Conservation (phyloP, 2,329 filamentous ascomycete genomes). For the Trichoderma hamatum region DNA sequence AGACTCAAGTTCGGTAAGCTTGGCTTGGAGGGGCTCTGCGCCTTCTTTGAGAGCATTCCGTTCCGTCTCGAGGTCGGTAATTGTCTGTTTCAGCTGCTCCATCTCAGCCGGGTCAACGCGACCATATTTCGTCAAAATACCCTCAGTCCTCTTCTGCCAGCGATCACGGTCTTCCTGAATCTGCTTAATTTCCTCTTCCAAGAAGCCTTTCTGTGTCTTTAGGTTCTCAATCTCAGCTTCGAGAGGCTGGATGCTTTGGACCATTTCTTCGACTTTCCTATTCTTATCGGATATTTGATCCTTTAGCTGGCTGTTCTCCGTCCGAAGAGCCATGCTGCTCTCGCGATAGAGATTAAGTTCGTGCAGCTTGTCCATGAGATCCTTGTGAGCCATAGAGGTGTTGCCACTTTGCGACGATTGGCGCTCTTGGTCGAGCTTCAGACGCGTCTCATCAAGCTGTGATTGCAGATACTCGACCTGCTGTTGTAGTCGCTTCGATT, state of each 20-base stretch:
- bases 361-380: constrained; percentile 91
- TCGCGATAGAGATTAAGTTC: constrained; percentile 96
- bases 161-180: constrained; percentile 89
- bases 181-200: constrained; percentile 85
- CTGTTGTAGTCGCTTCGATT: constrained; percentile 84
- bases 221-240: constrained; percentile 79
- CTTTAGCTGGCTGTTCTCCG: constrained; percentile 80
- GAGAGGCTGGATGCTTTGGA: constrained; percentile 76
- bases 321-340: constrained; percentile 87
- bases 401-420: constrained; percentile 73
- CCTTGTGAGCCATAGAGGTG: constrained; percentile 77
- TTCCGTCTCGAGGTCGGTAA: constrained; percentile 67
- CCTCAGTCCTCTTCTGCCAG: constrained; percentile 94
- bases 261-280: constrained; percentile 72
- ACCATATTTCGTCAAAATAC: constrained; percentile 94
- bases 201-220: constrained; percentile 76
- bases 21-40: constrained; percentile 56
- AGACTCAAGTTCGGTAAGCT: constrained; percentile 55
- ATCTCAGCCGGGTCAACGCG: constrained; percentile 92
- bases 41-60: constrained; percentile 58
- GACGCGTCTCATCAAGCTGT: constrained; percentile 83
- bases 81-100: constrained; percentile 81
- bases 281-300: constrained; percentile 75
- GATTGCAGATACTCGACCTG: constrained; percentile 85
- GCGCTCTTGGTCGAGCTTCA: constrained; percentile 90